Evolutionary conservation across 1,284 basidiomycete genomes (phyloP).

Genomic region (Ustilago xerochloae): DNA sequence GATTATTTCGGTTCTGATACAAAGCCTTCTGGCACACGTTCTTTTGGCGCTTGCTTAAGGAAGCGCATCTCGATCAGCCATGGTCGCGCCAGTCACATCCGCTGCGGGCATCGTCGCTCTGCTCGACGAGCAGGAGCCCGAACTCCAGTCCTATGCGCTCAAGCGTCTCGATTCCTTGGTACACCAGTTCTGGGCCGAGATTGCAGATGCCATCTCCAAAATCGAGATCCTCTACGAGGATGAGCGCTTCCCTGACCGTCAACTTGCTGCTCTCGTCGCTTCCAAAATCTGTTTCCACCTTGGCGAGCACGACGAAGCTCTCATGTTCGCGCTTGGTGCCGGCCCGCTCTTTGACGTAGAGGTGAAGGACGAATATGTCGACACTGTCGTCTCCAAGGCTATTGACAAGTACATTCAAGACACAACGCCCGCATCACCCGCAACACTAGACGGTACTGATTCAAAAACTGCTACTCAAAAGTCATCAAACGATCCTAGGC

Average conservation of each 20-base stretch:
- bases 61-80: slow-evolving; percentile 7
- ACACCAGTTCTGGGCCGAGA: slow-evolving; percentile 67
- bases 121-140: slow-evolving; percentile 65
- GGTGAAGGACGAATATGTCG: slow-evolving; percentile 65
- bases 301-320: slow-evolving; percentile 66
- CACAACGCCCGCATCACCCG: slow-evolving; percentile 14
- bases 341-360: slow-evolving; percentile 65
- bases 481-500: slow-evolving; percentile 45
- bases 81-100: slow-evolving; percentile 52
- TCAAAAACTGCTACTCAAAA: slow-evolving; percentile 18
- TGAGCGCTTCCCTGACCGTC: slow-evolving; percentile 60
- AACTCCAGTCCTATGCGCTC: slow-evolving; percentile 66
- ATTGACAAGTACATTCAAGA: slow-evolving; percentile 66
- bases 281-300: slow-evolving; percentile 68
- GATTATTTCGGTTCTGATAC: not conserved
- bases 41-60: not conserved
- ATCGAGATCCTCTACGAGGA: slow-evolving; percentile 67
- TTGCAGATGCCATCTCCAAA: slow-evolving; percentile 65
- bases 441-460: slow-evolving; percentile 9
- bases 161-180: slow-evolving; percentile 65
- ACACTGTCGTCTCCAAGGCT: slow-evolving; percentile 67
- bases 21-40: not conserved
- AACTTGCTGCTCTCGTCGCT: slow-evolving; percentile 66
- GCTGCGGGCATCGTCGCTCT: slow-evolving; percentile 65
- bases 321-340: slow-evolving; percentile 67